Percentiles rank a stretch among this genome's conserved stretches.
phyloP scores from a whole-genome alignment of 148 eudicot genomes.

The Chenopodium berlandieri region DNA sequence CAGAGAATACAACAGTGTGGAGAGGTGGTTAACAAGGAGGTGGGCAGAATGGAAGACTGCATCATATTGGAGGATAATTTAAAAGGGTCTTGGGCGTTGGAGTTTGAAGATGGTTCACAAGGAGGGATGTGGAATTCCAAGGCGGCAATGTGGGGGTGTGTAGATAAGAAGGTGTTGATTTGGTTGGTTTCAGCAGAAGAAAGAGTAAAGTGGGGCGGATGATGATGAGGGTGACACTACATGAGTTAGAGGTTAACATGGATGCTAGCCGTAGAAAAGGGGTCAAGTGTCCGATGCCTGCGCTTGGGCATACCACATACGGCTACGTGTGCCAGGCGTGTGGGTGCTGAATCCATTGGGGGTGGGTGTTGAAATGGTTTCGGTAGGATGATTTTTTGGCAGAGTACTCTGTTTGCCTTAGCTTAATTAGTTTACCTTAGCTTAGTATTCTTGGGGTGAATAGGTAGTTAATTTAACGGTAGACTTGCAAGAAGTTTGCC shows the following conservation, averaged over 20 bases:
- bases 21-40: constrained; percentile 29
- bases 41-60: constrained; percentile 32
- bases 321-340: constrained; percentile 11
- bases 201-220: constrained; percentile 13
- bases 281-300: constrained; percentile 40
- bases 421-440: no score
- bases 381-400: no score
- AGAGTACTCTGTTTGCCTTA: no score
- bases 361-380: no score
- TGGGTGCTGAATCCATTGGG: no score
- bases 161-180: constrained; percentile 30
- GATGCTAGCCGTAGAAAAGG: constrained; percentile 41
- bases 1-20: constrained; percentile 33
- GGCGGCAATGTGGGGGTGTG: constrained; percentile 23
- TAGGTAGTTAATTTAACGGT: no score
- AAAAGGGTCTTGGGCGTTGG: constrained; percentile 25
- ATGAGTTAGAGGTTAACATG: constrained; percentile 12
- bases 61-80: constrained; percentile 23
- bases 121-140: constrained; percentile 21
- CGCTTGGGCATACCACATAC: constrained; percentile 33
- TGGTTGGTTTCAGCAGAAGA: constrained; percentile 26
- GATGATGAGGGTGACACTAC: constrained; percentile 25
- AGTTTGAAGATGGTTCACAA: background rate
- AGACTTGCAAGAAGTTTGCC: no score
- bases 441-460: no score